phyloP scores from a whole-genome alignment of 805 yeast species.

The Pichia scutulata region DNA sequence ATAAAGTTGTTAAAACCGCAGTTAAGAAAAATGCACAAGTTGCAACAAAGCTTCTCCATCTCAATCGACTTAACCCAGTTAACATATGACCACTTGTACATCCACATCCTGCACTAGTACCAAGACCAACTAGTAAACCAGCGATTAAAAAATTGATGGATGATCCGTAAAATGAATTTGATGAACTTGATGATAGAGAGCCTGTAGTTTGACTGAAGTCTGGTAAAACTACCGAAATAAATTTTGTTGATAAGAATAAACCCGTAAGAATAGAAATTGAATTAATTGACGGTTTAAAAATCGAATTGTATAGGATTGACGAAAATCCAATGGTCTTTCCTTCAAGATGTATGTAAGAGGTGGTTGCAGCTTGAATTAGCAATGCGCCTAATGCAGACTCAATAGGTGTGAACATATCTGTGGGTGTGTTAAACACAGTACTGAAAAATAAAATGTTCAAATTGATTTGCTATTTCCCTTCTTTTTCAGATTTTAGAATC shows the following conservation, averaged over 20 bases:
- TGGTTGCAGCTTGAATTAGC: constrained; percentile 38
- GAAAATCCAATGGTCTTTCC: constrained; percentile 44
- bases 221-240: constrained; percentile 21
- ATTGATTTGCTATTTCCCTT: no score
- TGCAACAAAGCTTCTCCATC: constrained; percentile 39
- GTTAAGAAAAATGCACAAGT: constrained; percentile 30
- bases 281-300: constrained; percentile 20
- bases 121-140: constrained; percentile 40
- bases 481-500: no score
- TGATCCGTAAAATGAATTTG: neutral
- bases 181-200: constrained; percentile 3
- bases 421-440: no score
- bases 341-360: constrained; percentile 31
- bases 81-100: constrained; percentile 54
- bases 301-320: constrained; percentile 30
- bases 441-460: no score
- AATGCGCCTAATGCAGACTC: constrained; percentile 40
- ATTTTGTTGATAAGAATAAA: constrained; percentile 23
- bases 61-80: constrained; percentile 39
- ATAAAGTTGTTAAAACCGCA: constrained; percentile 25
- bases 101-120: constrained; percentile 41
- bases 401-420: constrained; percentile 27
- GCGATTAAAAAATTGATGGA: constrained; percentile 17
- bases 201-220: constrained; percentile 20
- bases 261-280: constrained; percentile 32